A percentile compares a stretch with the other conserved stretches of the same genome.
Conservation (phyloP, 768 basidiomycete species). For the Suillus subluteus region DNA sequence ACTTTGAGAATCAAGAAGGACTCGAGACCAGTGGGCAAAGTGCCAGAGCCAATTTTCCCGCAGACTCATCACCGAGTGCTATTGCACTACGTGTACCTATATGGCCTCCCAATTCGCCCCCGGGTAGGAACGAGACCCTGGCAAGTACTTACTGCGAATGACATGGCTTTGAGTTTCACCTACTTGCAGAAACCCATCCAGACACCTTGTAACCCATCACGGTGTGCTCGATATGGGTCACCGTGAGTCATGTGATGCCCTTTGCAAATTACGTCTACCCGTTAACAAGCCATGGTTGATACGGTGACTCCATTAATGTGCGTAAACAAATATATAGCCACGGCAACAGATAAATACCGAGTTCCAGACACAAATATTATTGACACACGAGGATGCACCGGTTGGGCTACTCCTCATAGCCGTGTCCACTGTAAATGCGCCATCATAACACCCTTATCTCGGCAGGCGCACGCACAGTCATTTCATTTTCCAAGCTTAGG, state of each 20-base stretch:
- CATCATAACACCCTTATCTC: not conserved
- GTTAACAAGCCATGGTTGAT: not conserved
- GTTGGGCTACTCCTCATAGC: conserved; percentile 9
- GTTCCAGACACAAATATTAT: not conserved
- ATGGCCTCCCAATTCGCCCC: not conserved
- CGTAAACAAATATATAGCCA: not conserved
- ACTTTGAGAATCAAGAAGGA: not conserved
- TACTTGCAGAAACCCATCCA: not conserved
- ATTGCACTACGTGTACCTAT: not conserved
- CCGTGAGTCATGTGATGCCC: not conserved
- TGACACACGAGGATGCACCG: not conserved
- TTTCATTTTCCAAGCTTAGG: not conserved
- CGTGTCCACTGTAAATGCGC: conserved; percentile 2
- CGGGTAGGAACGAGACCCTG: not conserved
- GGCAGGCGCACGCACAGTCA: not conserved
- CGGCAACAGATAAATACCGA: not conserved
- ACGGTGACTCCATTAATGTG: not conserved
- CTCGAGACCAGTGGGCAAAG: too few species aligned
- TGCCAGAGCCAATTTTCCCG: too few species aligned
- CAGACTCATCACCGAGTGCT: not conserved
- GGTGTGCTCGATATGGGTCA: not conserved
- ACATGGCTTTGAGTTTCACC: not conserved
- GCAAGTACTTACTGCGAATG: not conserved
- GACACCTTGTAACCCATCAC: not conserved
- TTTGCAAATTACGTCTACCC: not conserved